Conservation (phyloP, 768 basidiomycete genomes). For the Tylopilus plumbeoviolaceoides region DNA sequence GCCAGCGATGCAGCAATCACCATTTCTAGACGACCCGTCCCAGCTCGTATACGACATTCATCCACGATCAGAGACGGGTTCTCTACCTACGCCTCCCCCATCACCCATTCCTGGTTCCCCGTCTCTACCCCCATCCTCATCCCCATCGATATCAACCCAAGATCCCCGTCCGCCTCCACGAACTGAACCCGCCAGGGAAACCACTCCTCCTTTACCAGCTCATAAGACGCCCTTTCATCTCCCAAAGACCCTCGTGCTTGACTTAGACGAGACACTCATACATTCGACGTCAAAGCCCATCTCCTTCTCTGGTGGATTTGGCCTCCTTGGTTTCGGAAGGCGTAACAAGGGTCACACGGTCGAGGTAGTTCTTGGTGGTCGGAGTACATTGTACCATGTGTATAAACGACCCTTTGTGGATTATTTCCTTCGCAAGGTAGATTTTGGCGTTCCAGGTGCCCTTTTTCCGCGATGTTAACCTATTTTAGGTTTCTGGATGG, state of each 20-base stretch:
- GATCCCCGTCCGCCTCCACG: conserved; percentile 16
- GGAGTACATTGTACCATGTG: conserved; percentile 92
- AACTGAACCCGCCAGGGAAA: conserved; percentile 35
- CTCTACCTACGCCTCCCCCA: conserved; percentile 26
- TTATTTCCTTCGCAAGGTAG: conserved; percentile 85
- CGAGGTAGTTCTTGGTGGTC: conserved; percentile 85
- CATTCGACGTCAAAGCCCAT: conserved; percentile 91
- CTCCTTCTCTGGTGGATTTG: conserved; percentile 45
- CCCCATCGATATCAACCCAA: conserved; percentile 9
- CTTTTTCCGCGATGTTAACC: conserved; percentile 5
- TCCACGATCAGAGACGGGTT: conserved; percentile 10
- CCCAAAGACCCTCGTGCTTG: conserved; percentile 93
- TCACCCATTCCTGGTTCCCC: conserved; percentile 14
- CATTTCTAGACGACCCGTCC: conserved; percentile 17
- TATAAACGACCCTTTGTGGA: conserved; percentile 98
- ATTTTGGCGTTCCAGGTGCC: conserved; percentile 13
- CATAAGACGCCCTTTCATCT: conserved; percentile 72
- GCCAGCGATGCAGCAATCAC: conserved; percentile 15
- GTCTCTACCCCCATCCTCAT: conserved; percentile 8
- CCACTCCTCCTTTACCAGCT: conserved; percentile 44
- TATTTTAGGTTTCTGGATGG: conserved; percentile 88
- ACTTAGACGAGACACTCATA: conserved; percentile 97
- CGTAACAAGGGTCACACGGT: conserved; percentile 79
- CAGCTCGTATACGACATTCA: conserved; percentile 6
- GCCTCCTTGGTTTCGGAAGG: conserved; percentile 57